phyloP scores from a whole-genome alignment of 1,284 basidiomycete species.

The Salmacisia buchloeana region DNA sequence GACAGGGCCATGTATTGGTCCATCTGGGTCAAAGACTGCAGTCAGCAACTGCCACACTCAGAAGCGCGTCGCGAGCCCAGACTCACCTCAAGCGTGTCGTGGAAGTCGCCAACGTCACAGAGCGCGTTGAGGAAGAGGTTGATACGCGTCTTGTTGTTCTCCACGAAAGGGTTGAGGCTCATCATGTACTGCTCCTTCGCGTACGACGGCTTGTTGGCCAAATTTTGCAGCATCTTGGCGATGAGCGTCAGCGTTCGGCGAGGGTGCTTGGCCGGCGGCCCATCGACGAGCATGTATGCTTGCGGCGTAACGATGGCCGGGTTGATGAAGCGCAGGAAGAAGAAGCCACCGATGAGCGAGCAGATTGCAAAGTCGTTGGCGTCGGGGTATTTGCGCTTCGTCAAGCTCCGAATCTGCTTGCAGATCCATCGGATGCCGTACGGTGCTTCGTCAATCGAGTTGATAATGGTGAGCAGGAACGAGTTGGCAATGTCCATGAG shows the following conservation, averaged over 20 bases:
- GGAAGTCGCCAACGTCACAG: constrained; percentile 98
- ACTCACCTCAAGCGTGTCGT: constrained; percentile 83
- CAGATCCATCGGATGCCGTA: constrained; percentile 99
- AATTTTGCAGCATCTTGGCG: constrained; percentile 98
- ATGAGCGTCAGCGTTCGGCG: constrained; percentile 92
- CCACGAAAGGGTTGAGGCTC: constrained; percentile 93
- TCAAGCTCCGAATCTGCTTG: constrained; percentile 94
- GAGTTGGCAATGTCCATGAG: constrained; percentile 98
- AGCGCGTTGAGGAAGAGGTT: constrained; percentile 93
- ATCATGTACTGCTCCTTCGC: constrained; percentile 98
- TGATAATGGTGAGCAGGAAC: constrained; percentile 95
- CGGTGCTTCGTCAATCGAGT: constrained; percentile 92
- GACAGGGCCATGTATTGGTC: constrained; percentile 99
- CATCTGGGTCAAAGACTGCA: constrained; percentile 60
- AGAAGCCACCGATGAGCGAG: constrained; percentile 97
- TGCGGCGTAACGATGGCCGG: constrained; percentile 99
- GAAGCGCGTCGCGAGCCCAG: not conserved
- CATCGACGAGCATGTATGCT: constrained; percentile 98
- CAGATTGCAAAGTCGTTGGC: constrained; percentile 96
- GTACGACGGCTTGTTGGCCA: constrained; percentile 97
- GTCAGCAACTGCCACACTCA: not conserved
- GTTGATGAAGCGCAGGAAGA: constrained; percentile 99
- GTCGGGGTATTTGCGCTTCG: constrained; percentile 96
- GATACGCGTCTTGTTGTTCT: constrained; percentile 94
- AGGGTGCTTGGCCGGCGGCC: constrained; percentile 92